phyloP scores from a whole-genome alignment of 352 stramenopile species.

The Phytophthora kernoviae region DNA sequence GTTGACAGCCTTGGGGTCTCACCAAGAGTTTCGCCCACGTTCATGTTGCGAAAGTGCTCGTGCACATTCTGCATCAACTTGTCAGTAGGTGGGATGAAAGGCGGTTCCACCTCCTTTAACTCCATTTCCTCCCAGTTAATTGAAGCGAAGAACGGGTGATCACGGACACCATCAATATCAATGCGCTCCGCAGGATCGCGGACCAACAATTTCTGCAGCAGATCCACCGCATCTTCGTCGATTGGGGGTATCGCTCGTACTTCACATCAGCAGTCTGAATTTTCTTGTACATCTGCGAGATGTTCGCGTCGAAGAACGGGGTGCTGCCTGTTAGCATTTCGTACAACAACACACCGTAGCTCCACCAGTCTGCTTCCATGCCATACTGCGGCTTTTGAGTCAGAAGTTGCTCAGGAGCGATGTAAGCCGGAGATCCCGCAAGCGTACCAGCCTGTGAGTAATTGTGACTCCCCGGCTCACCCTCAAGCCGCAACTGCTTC shows the following conservation, averaged over 20 bases:
- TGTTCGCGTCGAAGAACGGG: slow-evolving; percentile 88
- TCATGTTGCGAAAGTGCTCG: slow-evolving; percentile 91
- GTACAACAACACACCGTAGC: slow-evolving; percentile 89
- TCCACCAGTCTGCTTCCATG: slow-evolving; percentile 92
- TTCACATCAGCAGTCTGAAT: slow-evolving; percentile 88
- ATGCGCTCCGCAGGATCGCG: slow-evolving; percentile 75
- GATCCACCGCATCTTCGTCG: slow-evolving; percentile 66
- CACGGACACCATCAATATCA: slow-evolving; percentile 58
- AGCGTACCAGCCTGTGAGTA: slow-evolving; percentile 76
- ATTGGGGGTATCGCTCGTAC: slow-evolving; percentile 75
- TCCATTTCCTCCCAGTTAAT: slow-evolving; percentile 81
- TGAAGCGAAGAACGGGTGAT: slow-evolving; percentile 68
- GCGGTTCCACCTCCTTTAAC: slow-evolving; percentile 79
- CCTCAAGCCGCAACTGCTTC: slow-evolving; percentile 70
- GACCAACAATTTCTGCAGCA: slow-evolving; percentile 79
- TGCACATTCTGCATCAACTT: slow-evolving; percentile 90
- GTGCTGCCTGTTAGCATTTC: slow-evolving; percentile 90
- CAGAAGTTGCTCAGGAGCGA: slow-evolving; percentile 81
- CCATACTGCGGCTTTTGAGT: slow-evolving; percentile 88
- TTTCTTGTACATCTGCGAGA: slow-evolving; percentile 90
- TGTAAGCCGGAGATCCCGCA: slow-evolving; percentile 84
- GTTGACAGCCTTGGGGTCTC: slow-evolving; percentile 63
- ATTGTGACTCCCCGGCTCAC: slow-evolving; percentile 40
- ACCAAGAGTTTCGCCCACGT: slow-evolving; percentile 81
- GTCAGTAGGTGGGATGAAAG: slow-evolving; percentile 79